Base-by-base conservation (phyloP, 805 yeast genomes). In the Cyberlindnera xylosilytica region DNA sequence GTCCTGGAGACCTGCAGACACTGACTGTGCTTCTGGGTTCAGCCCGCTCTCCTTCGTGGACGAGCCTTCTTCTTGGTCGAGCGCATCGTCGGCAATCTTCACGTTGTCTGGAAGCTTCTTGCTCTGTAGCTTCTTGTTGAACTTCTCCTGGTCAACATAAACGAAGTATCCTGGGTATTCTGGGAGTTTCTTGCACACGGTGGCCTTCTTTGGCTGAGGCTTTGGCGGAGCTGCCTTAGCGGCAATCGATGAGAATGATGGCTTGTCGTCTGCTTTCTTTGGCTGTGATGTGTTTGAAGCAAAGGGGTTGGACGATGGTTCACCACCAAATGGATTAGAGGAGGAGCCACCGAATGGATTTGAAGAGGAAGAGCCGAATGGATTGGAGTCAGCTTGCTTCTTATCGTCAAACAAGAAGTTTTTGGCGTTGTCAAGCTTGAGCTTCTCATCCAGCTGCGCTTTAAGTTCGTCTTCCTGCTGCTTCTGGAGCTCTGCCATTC, bases 71-170 rank as follows among this genome's bases (percentile, higher is more conserved):
- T 62, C 67, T 6, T 69, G 62, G 34, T 74, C 81, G 37, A 72
- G 42, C 0, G 69, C 74, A n/a, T 62, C 62, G 20, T 70, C 67
- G 37, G 79, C 82, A 22, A 83, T 74, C 49, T 78, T 69, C 27
- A 69, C 47, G 44, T 69, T 65, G n/a, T 76, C 78, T 4, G 87
- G 82, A 17, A 75, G 51, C 36, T 66, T 60, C 41, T 62, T 36
- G 23, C 41, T 38, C 31, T 47, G 81, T 15, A 69, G 67, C 19
- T 70, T 71, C 42, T 70, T 70, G 43, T 74, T 74, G 55, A 83
- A 70, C 34, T 64, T 72, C 60, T 90, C 97, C 39, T 73, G 72
- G 35, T 87, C 95, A 4, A 87, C 83, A 56, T 77, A 86, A 4
- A 88, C 57, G 51, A 83, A 75, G 56, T 61, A 80, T 4, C 89